Evolutionary conservation across 1,284 basidiomycete genomes (phyloP).

Genomic region (Hypsizygus ulmarius): DNA sequence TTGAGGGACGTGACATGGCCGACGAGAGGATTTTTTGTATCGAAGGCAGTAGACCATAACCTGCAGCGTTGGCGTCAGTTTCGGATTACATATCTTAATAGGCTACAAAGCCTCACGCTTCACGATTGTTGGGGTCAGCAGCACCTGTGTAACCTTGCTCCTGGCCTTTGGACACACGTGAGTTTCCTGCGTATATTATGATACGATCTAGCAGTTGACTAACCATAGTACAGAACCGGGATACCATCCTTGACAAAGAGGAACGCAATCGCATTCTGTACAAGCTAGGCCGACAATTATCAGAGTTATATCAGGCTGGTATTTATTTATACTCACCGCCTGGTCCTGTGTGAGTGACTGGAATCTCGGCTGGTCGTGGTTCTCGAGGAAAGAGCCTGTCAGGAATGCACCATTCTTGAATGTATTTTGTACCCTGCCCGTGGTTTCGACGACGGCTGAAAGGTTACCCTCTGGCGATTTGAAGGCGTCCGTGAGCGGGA

Average conservation of each 20-base stretch:
- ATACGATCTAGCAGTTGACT: neutral
- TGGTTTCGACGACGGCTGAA: slow-evolving; percentile 46
- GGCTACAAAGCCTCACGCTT: slow-evolving; percentile 43
- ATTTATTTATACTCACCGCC: slow-evolving; percentile 23
- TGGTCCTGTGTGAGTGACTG: slow-evolving; percentile 47
- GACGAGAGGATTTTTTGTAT: slow-evolving; percentile 49
- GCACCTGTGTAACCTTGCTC: slow-evolving; percentile 63
- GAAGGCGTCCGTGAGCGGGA: slow-evolving; percentile 59
- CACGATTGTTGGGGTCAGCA: slow-evolving; percentile 56
- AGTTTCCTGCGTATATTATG: neutral
- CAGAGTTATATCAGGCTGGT: too few species aligned
- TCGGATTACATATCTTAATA: neutral
- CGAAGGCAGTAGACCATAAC: slow-evolving; percentile 57
- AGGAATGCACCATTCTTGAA: slow-evolving; percentile 48
- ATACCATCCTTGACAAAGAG: slow-evolving; percentile 58
- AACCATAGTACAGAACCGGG: slow-evolving; percentile 67
- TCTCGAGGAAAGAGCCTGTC: slow-evolving; percentile 78
- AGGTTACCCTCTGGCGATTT: slow-evolving; percentile 50
- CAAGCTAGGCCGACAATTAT: slow-evolving; percentile 28
- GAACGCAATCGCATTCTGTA: slow-evolving; percentile 49
- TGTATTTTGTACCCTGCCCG: slow-evolving; percentile 41
- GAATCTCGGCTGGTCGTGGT: slow-evolving; percentile 76
- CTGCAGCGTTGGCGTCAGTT: slow-evolving; percentile 29
- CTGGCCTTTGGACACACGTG: slow-evolving; percentile 38
- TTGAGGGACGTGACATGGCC: slow-evolving; percentile 56